A percentile compares a stretch with the other conserved stretches of the same genome.
phyloP scores from a whole-genome alignment of 2,329 filamentous ascomycete species.

The Penicillium sp. region DNA sequence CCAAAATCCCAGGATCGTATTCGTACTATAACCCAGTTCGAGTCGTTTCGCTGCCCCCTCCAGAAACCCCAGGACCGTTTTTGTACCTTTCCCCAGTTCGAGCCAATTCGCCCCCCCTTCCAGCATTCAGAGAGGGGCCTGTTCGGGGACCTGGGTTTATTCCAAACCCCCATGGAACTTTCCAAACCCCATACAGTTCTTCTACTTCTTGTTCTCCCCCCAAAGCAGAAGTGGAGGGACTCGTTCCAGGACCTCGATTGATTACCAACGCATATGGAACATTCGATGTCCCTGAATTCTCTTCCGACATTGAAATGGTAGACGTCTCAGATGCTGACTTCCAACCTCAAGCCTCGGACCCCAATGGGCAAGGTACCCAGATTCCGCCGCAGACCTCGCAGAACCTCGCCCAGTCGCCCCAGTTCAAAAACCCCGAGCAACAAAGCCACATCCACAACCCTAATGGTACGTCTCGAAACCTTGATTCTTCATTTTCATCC shows the following conservation, averaged over 20 bases:
- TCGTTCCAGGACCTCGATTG: no score
- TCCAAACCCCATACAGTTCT: constrained; percentile 3
- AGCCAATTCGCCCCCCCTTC: constrained; percentile 4
- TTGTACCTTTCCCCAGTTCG: background rate
- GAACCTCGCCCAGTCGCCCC: background rate
- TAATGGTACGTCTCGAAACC: constrained; percentile 1
- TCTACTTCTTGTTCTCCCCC: background rate
- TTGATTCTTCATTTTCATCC: background rate
- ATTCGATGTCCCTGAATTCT: no score
- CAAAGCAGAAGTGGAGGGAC: no score
- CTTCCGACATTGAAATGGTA: background rate
- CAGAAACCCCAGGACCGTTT: background rate
- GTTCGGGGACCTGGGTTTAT: constrained; percentile 26
- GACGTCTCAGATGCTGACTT: background rate
- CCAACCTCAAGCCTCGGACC: background rate
- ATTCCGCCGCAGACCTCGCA: background rate
- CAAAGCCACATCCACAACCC: constrained; percentile 25
- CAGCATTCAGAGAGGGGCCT: constrained; percentile 3
- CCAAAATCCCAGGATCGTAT: background rate
- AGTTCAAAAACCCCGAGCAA: background rate
- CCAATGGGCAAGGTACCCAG: background rate
- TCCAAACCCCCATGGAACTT: constrained; percentile 6
- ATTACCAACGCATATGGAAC: no score
- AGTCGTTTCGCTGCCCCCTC: constrained; percentile 4
- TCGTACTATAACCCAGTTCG: background rate